Percentiles rank a stretch among this genome's conserved stretches.
Conservation (phyloP, 2,329 filamentous ascomycete species). For the Fusarium domesticum region DNA sequence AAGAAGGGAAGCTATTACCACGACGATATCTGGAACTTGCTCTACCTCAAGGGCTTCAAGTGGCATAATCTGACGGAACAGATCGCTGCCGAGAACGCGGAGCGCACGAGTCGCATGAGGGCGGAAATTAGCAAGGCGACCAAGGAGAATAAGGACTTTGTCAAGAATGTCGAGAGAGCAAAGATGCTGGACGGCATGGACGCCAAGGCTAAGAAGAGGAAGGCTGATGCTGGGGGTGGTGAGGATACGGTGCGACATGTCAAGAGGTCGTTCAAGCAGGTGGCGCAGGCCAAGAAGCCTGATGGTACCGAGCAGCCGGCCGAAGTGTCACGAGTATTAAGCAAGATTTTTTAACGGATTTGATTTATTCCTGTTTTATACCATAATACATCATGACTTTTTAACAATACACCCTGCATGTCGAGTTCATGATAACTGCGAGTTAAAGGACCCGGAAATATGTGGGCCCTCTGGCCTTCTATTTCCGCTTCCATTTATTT, state of each 20-base stretch:
- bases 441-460: neutral
- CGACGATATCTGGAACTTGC: constrained; percentile 82
- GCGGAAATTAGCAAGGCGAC: constrained; percentile 74
- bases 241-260: constrained; percentile 18
- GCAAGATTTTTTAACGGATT: constrained; percentile 57
- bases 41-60: constrained; percentile 81
- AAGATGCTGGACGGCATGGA: constrained; percentile 78
- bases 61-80: constrained; percentile 75
- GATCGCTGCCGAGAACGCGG: constrained; percentile 77
- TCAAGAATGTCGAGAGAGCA: constrained; percentile 72
- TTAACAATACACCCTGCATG: neutral
- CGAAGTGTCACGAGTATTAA: constrained; percentile 57
- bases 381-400: neutral
- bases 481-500: constrained; percentile 2
- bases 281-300: constrained; percentile 51
- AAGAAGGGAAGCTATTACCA: constrained; percentile 82
- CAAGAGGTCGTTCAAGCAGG: constrained; percentile 62
- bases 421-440: neutral
- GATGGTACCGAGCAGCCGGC: constrained; percentile 48
- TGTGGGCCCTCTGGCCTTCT: neutral
- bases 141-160: constrained; percentile 78
- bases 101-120: constrained; percentile 70
- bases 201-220: constrained; percentile 48
- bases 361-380: constrained; percentile 5
- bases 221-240: constrained; percentile 27